Conservation (phyloP, 306 rosid genomes). For the Vigna nakashimae region DNA sequence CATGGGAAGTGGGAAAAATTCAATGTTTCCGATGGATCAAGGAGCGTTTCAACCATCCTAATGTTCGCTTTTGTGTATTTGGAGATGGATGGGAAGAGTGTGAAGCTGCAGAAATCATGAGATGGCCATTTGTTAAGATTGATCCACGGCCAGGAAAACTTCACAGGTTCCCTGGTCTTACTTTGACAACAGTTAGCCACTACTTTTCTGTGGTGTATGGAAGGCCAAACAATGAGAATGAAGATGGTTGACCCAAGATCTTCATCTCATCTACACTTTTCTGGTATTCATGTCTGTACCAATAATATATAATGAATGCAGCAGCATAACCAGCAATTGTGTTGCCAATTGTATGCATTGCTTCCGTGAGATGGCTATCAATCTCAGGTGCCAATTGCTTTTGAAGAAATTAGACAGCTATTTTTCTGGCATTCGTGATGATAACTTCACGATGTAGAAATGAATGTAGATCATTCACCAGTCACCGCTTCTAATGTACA, state of each 20-base stretch:
- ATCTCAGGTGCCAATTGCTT: conserved; percentile 34
- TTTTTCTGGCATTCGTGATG: conserved; percentile 28
- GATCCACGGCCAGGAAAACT: conserved; percentile 70
- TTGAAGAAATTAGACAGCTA: conserved; percentile 33
- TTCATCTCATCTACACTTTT: conserved; percentile 39
- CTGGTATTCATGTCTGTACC: conserved; percentile 40
- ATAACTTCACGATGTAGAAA: conserved; percentile 32
- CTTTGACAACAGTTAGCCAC: conserved; percentile 65
- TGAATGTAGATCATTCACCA: conserved; percentile 38
- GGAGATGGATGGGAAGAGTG: conserved; percentile 99
- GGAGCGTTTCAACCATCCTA: conserved; percentile 70
- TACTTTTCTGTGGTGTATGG: conserved; percentile 86
- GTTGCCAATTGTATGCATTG: conserved; percentile 19
- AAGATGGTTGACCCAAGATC: conserved; percentile 52
- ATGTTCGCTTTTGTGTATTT: conserved; percentile 79
- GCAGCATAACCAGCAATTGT: conserved; percentile 32
- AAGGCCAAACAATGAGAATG: conserved; percentile 52
- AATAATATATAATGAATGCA: conserved; percentile 19
- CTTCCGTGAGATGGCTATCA: conserved; percentile 24
- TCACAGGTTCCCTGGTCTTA: conserved; percentile 95
- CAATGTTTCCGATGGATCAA: conserved; percentile 87
- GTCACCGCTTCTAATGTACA: conserved; percentile 40
- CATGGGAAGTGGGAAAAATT: conserved; percentile 84
- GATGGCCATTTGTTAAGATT: conserved; percentile 87
- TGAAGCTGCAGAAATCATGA: conserved; percentile 78